Percentiles rank a stretch among this genome's conserved stretches.
phyloP scores from a whole-genome alignment of 2,329 filamentous ascomycete genomes.

The Xylaria sp. region DNA sequence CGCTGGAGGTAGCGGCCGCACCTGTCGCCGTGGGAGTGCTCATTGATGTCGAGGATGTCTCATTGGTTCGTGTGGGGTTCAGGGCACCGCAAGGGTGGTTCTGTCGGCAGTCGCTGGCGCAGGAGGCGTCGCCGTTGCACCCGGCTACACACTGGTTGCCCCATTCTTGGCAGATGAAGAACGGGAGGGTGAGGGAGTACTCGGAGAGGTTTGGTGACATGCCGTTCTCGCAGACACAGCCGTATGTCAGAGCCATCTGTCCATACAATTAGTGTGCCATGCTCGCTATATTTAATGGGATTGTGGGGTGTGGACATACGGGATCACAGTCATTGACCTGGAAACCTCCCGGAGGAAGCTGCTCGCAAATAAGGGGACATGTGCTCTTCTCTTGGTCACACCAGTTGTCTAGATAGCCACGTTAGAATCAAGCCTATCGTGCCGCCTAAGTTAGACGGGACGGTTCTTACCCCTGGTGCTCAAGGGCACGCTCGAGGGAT shows the following conservation, averaged over 20 bases:
- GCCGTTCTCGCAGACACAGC: constrained; percentile 77
- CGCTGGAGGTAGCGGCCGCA: constrained; percentile 49
- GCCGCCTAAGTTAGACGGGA: not conserved
- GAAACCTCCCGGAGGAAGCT: constrained; percentile 63
- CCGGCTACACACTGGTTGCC: constrained; percentile 72
- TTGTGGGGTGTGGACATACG: constrained; percentile 55
- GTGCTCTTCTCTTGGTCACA: constrained; percentile 70
- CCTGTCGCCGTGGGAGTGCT: constrained; percentile 55
- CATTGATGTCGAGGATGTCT: constrained; percentile 56
- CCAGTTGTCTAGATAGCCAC: constrained; percentile 62
- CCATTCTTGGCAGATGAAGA: constrained; percentile 78
- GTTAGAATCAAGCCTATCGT: constrained; percentile 35
- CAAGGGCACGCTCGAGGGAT: constrained; percentile 69
- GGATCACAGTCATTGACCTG: constrained; percentile 74
- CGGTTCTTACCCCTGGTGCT: constrained; percentile 63
- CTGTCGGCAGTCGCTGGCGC: constrained; percentile 68
- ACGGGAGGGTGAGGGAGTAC: constrained; percentile 82
- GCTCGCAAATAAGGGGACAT: constrained; percentile 79
- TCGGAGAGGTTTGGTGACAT: constrained; percentile 77
- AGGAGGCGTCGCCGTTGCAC: constrained; percentile 68
- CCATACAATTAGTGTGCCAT: constrained; percentile 31
- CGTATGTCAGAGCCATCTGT: constrained; percentile 71
- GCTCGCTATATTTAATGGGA: not conserved
- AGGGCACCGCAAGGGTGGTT: constrained; percentile 79
- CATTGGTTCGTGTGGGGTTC: constrained; percentile 70